phyloP scores from a whole-genome alignment of 441 rosid species.

The Codiaeum variegatum region DNA sequence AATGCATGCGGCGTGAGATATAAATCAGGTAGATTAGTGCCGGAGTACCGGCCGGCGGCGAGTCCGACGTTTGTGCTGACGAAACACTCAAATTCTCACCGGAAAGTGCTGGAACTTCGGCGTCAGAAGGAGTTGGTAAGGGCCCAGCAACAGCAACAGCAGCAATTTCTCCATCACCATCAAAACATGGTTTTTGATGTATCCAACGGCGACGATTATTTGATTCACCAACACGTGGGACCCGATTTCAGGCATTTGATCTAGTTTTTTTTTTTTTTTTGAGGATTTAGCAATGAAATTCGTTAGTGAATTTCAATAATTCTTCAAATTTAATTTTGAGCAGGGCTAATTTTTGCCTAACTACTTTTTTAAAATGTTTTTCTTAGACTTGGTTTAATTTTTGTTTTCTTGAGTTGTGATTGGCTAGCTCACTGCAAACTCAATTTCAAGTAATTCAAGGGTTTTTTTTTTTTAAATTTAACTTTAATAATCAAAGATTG shows the following conservation, averaged over 20 bases:
- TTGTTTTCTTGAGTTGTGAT: background rate
- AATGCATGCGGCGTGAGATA: constrained; percentile 90
- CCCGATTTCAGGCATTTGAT: constrained; percentile 64
- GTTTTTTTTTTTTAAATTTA: background rate
- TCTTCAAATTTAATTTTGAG: constrained; percentile 12
- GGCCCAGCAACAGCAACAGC: constrained; percentile 48
- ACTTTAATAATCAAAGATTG: no score
- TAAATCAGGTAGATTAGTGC: constrained; percentile 82
- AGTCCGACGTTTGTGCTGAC: constrained; percentile 82
- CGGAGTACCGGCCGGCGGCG: constrained; percentile 85
- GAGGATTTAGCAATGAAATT: constrained; percentile 21
- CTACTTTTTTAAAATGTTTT: background rate
- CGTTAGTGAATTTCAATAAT: constrained; percentile 28
- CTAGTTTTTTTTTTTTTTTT: constrained; percentile 25
- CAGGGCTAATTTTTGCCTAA: constrained; percentile 28
- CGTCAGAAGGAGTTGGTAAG: constrained; percentile 62
- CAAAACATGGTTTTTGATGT: constrained; percentile 49
- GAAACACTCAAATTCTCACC: constrained; percentile 84
- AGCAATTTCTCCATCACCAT: constrained; percentile 43
- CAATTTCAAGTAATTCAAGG: constrained; percentile 24
- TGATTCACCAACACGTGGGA: constrained; percentile 66
- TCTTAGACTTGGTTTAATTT: constrained; percentile 1
- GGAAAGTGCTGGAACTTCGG: constrained; percentile 87
- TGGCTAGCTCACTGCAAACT: constrained; percentile 24
- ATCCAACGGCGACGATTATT: constrained; percentile 63